Conservation (phyloP, 1,284 basidiomycete genomes). For the Puccinia coronata region DNA sequence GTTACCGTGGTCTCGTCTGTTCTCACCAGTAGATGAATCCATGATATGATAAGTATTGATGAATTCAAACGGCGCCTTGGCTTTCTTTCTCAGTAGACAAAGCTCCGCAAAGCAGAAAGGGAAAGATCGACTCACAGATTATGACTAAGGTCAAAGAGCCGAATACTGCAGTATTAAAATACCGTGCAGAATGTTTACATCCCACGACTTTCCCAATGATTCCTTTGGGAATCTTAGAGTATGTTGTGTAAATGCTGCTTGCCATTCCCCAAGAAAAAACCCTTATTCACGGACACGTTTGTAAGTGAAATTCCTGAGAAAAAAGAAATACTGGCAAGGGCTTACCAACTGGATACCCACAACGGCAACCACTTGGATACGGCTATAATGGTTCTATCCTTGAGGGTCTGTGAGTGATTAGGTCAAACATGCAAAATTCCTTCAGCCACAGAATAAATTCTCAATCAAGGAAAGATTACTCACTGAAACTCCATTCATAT, state of each 20-base stretch:
- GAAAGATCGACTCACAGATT: background rate
- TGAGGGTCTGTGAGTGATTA: background rate
- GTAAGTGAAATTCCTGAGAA: background rate
- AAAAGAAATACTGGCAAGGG: background rate
- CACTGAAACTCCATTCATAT: conserved; percentile 1
- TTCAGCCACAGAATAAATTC: background rate
- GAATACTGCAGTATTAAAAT: background rate
- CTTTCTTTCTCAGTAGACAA: background rate
- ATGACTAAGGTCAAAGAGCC: background rate
- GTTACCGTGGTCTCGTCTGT: background rate
- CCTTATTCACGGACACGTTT: background rate
- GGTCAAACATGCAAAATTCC: background rate
- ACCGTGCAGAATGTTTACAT: conserved; percentile 7
- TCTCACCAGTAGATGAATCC: background rate
- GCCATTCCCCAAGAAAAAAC: conserved; percentile 10
- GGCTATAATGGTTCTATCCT: background rate
- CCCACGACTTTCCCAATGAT: background rate
- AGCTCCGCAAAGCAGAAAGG: background rate
- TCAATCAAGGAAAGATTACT: background rate
- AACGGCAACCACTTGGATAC: background rate
- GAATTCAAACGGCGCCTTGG: background rate
- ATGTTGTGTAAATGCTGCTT: conserved; percentile 12
- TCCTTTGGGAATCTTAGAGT: background rate
- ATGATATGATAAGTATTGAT: background rate
- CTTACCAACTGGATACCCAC: conserved; percentile 16